Evolutionary conservation across 106 monocot species (phyloP), one percentile per base, ranked within the genome.

Genomic region (Gastrodia elata): DNA sequence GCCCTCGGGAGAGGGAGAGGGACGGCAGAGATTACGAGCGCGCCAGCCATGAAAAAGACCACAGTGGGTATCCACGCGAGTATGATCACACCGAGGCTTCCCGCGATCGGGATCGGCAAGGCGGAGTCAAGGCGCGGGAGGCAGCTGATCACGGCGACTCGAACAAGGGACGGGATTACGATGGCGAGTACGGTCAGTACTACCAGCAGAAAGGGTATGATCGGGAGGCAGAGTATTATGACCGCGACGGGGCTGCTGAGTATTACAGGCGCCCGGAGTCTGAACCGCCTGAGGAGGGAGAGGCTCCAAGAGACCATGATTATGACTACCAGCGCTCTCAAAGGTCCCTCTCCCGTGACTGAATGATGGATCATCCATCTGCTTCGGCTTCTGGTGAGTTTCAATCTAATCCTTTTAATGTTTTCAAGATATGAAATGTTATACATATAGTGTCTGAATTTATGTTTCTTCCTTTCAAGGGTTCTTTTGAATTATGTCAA

Each of bases 251-350:
- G n/a, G n/a, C 44, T 55, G 77, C 59, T 56, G 37, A 24, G 43
- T 83, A 85, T 74, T 73, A 81, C 10, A 77, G 37, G 26, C 74
- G 58, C 26, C 75, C 25, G 13, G 84, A 73, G 55, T 56, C 71
- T 43, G 85, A 85, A 30, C 76, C 77, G 36, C 81, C 75, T 44
- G 91, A 87, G 59, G 87, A 87, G 48, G 90, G 87, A 10, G 91
- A 85, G 74, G 80, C 80, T 0, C 78, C 79, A 64, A 83, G 74
- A 32, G 91, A 87, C n/a, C 78, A 78, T 39, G 84, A 83, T n/a
- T 85, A 85, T 64, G 86, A 59, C 33, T 81, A 89, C 74, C 76
- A 73, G n/a, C 81, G 65, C 14, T 77, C 80, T 36, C 74, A 84
- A 39, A 77, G 80, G 55, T 84, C 77, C 32, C 68, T 80, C 6